Conservation (phyloP, 192 early-diverging fungal genomes). For the Entomortierella chlamydospora region DNA sequence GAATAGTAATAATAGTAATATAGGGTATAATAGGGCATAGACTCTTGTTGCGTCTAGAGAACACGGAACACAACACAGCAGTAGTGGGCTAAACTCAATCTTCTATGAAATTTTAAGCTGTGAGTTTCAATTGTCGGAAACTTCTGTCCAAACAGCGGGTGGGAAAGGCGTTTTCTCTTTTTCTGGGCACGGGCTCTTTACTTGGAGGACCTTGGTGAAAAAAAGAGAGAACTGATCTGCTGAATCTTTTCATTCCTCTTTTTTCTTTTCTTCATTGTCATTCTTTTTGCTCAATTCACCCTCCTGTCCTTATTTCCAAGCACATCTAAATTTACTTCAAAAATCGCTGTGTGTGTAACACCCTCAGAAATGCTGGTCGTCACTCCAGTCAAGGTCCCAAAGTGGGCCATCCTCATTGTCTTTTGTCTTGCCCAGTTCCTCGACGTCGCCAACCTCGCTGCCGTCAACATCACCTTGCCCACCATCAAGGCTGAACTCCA, state of each 20-base stretch:
- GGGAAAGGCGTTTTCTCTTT: too few species aligned
- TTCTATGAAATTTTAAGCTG: too few species aligned
- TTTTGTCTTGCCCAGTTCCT: conserved; percentile 55
- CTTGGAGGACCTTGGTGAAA: background rate
- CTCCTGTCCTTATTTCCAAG: background rate
- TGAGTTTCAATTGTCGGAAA: too few species aligned
- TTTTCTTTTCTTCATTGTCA: background rate
- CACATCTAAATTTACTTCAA: conserved; percentile 20
- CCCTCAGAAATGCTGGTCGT: conserved; percentile 10
- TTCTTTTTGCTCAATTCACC: background rate
- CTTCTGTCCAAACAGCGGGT: too few species aligned
- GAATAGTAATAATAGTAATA: too few species aligned
- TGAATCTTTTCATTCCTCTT: background rate
- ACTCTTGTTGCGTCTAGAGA: too few species aligned
- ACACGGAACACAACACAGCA: too few species aligned
- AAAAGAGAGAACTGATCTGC: background rate
- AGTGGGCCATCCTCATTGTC: conserved; percentile 45
- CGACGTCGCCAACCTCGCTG: conserved; percentile 55
- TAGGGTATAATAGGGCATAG: too few species aligned
- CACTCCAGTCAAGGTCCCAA: conserved; percentile 24
- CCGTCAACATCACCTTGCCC: conserved; percentile 57
- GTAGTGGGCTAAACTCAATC: too few species aligned
- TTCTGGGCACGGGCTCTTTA: too few species aligned
- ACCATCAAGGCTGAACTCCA: conserved; percentile 51
- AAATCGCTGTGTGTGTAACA: conserved; percentile 1